These are phyloP conservation scores for Triticum timopheevii DNA, from an alignment of 176 grass and related monocot genomes.

Conservation along the genomic window DNA sequence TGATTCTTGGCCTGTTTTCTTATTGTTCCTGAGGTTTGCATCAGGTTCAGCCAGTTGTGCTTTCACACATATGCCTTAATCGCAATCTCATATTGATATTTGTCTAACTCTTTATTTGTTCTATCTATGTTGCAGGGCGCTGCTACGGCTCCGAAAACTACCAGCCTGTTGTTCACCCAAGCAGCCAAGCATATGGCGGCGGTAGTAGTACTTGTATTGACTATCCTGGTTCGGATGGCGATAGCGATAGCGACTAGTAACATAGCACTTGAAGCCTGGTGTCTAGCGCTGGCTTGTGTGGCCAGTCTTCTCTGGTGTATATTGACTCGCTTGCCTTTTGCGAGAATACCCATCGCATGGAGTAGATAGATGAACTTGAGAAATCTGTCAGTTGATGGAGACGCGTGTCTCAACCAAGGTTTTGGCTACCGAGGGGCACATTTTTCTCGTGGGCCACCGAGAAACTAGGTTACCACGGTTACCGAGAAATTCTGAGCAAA, in stretches of 20 bases:
- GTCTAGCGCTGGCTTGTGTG: neutral
- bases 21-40: neutral
- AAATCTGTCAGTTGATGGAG: no score
- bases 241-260: neutral
- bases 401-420: no score
- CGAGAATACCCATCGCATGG: no score
- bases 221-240: neutral
- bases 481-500: no score
- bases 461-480: no score
- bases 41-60: neutral
- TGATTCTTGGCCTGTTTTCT: neutral
- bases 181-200: neutral
- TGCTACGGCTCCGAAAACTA: neutral
- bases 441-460: no score
- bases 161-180: neutral
- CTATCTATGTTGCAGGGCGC: neutral
- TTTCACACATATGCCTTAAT: neutral
- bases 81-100: neutral
- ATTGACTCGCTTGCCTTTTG: neutral
- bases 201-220: slow-evolving; percentile 4
- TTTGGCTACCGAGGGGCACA: no score
- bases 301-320: neutral
- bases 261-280: no score
- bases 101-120: neutral
- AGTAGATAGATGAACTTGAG: no score